phyloP scores from a whole-genome alignment of 176 grass and related monocot species.

The Ananas comosus region DNA sequence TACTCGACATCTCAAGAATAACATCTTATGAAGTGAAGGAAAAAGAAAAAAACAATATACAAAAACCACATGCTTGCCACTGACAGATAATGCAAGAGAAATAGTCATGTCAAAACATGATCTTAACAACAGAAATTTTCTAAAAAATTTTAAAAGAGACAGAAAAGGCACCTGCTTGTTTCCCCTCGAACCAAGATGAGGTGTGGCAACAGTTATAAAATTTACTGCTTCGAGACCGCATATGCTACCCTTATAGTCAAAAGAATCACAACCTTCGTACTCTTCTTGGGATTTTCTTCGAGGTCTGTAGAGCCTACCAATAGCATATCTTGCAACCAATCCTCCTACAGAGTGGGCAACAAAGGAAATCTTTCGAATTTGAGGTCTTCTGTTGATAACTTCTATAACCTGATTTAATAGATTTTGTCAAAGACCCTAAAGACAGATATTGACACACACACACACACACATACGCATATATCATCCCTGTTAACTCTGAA shows the following conservation, averaged over 20 bases:
- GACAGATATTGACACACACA: too few relatives aligned
- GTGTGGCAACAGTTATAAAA: slow-evolving; percentile 78
- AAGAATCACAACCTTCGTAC: slow-evolving; percentile 18
- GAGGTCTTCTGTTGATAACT: slow-evolving; percentile 49
- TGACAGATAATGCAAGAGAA: neutral
- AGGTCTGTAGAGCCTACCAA: slow-evolving; percentile 70
- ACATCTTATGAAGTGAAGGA: neutral
- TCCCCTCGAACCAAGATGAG: slow-evolving; percentile 98
- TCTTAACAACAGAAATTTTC: neutral
- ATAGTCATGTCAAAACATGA: neutral
- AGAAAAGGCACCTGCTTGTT: slow-evolving; percentile 57
- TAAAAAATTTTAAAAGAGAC: neutral
- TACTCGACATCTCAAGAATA: neutral
- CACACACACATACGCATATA: too few relatives aligned
- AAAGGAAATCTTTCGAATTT: slow-evolving; percentile 86
- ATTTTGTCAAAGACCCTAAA: slow-evolving; percentile 29
- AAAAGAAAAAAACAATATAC: neutral
- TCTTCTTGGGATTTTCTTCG: slow-evolving; percentile 26
- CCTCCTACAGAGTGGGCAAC: slow-evolving; percentile 90
- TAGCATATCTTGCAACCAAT: slow-evolving; percentile 85
- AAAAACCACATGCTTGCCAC: neutral
- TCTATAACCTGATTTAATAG: slow-evolving; percentile 51
- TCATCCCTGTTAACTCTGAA: too few relatives aligned
- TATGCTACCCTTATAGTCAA: slow-evolving; percentile 36
- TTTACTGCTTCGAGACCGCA: slow-evolving; percentile 63